A percentile compares a stretch with the other conserved stretches of the same genome.
Conservation (phyloP, 192 early-diverging fungal species). For the Coemansia sp. region DNA sequence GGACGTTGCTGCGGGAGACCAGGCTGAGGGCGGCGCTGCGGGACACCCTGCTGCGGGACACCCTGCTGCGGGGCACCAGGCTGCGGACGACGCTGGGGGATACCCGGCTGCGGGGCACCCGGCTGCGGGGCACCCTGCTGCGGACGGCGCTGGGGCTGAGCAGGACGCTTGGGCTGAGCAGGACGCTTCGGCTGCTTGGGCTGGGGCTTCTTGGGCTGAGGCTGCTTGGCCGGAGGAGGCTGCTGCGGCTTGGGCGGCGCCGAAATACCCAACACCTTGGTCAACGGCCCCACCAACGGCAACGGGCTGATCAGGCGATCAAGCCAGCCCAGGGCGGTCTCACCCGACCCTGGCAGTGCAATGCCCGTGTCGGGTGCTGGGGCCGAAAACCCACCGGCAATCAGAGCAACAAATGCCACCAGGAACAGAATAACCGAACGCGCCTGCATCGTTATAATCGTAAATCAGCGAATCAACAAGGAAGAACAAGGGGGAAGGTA, state of each 20-base stretch:
- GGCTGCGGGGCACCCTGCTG: not conserved
- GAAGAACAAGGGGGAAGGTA: not conserved
- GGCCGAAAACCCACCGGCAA: slow-evolving; percentile 11
- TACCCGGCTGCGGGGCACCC: not conserved
- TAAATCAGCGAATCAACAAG: not conserved
- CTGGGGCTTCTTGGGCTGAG: slow-evolving; percentile 12
- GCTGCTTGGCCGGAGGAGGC: slow-evolving; percentile 1
- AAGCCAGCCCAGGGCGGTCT: slow-evolving; percentile 25
- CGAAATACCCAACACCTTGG: slow-evolving; percentile 18
- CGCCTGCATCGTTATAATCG: slow-evolving; percentile 22
- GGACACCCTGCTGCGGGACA: not conserved
- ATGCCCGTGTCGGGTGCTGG: slow-evolving; percentile 33
- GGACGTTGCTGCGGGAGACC: not conserved
- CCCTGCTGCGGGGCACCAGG: slow-evolving; percentile 1
- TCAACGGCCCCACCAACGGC: slow-evolving; percentile 28
- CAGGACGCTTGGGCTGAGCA: not conserved
- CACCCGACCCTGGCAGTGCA: slow-evolving; percentile 31
- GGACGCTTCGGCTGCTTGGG: slow-evolving; percentile 8
- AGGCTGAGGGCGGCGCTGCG: not conserved
- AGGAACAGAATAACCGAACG: slow-evolving; percentile 16
- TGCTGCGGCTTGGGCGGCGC: slow-evolving; percentile 17
- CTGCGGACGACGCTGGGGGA: slow-evolving; percentile 10
- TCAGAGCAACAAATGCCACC: slow-evolving; percentile 7
- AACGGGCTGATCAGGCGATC: slow-evolving; percentile 32
- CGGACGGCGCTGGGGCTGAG: slow-evolving; percentile 3